Percentiles rank a stretch among this genome's conserved stretches.
Evolutionary conservation across 2,329 filamentous ascomycete genomes (phyloP).

Genomic region (Domatiomyces catenatus): DNA sequence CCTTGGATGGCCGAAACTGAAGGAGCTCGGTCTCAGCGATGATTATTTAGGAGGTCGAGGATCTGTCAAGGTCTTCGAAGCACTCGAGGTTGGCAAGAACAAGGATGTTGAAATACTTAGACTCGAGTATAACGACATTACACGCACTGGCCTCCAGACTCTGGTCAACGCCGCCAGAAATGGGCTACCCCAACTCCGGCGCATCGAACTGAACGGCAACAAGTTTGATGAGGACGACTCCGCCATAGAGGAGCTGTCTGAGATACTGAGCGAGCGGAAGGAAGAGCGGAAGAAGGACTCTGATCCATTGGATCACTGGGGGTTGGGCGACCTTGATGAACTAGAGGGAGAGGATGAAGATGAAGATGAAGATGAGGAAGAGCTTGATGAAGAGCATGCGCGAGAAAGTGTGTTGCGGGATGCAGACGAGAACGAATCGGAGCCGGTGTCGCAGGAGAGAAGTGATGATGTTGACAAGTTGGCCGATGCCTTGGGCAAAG

Average conservation of each 20-base stretch:
- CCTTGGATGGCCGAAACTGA: constrained; percentile 56
- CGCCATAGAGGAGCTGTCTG: constrained; percentile 51
- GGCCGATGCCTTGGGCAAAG: constrained; percentile 60
- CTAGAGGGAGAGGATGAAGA: constrained; percentile 60
- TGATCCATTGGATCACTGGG: constrained; percentile 67
- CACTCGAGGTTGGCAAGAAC: constrained; percentile 62
- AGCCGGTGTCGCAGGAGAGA: constrained; percentile 55
- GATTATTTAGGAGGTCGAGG: constrained; percentile 70
- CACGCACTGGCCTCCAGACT: constrained; percentile 54
- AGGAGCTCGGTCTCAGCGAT: constrained; percentile 78
- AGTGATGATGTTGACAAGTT: constrained; percentile 70
- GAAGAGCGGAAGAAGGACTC: constrained; percentile 46
- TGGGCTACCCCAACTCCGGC: constrained; percentile 58
- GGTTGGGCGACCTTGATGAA: constrained; percentile 71
- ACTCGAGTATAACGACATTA: constrained; percentile 91
- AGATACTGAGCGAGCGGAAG: constrained; percentile 61
- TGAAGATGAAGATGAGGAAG: constrained; percentile 52
- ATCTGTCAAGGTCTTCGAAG: constrained; percentile 54
- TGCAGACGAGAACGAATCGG: constrained; percentile 48
- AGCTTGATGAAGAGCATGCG: constrained; percentile 50
- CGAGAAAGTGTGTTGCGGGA: constrained; percentile 58
- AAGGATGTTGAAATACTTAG: constrained; percentile 63
- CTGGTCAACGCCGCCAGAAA: constrained; percentile 54
- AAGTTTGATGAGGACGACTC: constrained; percentile 79
- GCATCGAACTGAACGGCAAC: constrained; percentile 91